These are phyloP conservation scores for Wallemia mellicola DNA, from an alignment of 1,284 basidiomycete genomes.

Conservation along the genomic window DNA sequence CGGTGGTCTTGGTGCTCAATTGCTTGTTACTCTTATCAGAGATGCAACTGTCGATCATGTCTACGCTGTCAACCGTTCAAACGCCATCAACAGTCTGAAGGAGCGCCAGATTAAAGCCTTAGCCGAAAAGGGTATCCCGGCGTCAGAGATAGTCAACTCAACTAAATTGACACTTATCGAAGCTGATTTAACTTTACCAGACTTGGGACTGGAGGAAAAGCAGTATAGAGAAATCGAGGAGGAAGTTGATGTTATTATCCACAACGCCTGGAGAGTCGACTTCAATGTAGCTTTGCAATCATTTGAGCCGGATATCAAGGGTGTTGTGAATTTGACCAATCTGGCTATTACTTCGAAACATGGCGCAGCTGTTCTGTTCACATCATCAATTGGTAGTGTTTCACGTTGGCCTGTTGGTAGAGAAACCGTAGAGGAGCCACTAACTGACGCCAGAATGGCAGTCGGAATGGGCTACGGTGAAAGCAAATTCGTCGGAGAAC, in stretches of 20 bases:
- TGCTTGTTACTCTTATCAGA: neutral
- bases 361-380: neutral
- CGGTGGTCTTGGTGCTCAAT: neutral
- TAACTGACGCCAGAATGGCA: neutral
- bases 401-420: neutral
- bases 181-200: neutral
- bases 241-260: slow-evolving; percentile 10
- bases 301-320: slow-evolving; percentile 10
- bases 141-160: neutral
- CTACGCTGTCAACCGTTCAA: neutral
- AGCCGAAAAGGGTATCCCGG: slow-evolving; percentile 1
- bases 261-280: slow-evolving; percentile 13
- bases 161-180: slow-evolving; percentile 3
- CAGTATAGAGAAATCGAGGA: neutral
- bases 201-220: neutral
- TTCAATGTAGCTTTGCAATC: slow-evolving; percentile 11
- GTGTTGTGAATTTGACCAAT: neutral
- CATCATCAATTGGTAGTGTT: neutral
- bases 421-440: neutral
- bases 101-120: neutral
- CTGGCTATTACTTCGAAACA: neutral
- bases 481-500: neutral
- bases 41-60: neutral
- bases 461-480: neutral
- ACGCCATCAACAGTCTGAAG: neutral